phyloP scores from a whole-genome alignment of 2,329 filamentous ascomycete species.

The Botrytis cinerea region DNA sequence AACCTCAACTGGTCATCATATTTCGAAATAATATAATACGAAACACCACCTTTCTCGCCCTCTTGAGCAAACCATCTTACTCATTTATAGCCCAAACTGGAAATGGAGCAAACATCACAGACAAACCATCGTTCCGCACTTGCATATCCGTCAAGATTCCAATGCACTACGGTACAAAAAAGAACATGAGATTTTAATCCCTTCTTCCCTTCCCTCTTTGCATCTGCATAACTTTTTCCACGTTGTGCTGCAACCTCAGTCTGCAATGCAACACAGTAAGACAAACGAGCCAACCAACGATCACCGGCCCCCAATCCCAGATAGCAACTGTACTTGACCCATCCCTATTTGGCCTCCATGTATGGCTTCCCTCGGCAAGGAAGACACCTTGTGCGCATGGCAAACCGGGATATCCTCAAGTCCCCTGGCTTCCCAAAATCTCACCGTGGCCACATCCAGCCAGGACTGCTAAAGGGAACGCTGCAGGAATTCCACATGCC shows the following conservation, averaged over 20 bases:
- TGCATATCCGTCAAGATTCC: constrained; percentile 9
- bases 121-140: neutral
- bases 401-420: constrained; percentile 19
- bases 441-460: constrained; percentile 15
- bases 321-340: neutral
- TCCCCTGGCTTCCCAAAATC: constrained; percentile 12
- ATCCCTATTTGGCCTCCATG: neutral
- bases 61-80: constrained; percentile 10
- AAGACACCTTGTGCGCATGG: constrained; percentile 18
- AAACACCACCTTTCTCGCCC: neutral
- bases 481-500: constrained; percentile 11
- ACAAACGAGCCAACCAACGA: constrained; percentile 14
- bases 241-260: constrained; percentile 18
- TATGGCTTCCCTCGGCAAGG: constrained; percentile 3
- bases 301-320: constrained; percentile 16
- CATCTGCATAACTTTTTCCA: constrained; percentile 20
- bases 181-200: constrained; percentile 6
- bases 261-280: constrained; percentile 9
- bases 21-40: constrained; percentile 2
- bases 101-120: constrained; percentile 4
- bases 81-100: neutral
- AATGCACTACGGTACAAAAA: neutral
- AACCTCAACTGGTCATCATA: neutral
- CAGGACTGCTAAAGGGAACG: neutral
- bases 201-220: neutral